These are phyloP conservation scores for Aspergillus floridensis DNA, from an alignment of 2,329 filamentous ascomycete genomes.

Conservation along the genomic window DNA sequence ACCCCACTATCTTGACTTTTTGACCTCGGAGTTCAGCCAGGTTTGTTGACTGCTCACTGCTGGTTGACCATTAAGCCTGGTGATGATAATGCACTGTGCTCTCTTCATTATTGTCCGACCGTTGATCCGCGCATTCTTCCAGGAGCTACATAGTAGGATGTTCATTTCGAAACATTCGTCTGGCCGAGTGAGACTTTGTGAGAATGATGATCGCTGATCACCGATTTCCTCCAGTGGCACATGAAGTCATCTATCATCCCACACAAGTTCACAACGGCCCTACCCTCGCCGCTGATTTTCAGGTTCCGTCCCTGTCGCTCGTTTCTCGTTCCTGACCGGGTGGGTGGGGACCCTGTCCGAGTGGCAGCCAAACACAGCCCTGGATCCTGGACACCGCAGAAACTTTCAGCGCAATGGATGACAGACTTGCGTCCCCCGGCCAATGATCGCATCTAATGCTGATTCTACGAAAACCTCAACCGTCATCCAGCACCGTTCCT, in stretches of 20 bases:
- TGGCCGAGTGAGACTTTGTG: background rate
- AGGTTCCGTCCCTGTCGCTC: conserved; percentile 12
- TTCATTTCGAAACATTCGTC: background rate
- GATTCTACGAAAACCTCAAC: background rate
- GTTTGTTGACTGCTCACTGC: background rate
- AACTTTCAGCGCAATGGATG: background rate
- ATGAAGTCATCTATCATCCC: conserved; percentile 18
- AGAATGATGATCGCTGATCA: background rate
- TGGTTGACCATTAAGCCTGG: background rate
- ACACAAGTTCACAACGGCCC: conserved; percentile 1
- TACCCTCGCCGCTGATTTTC: conserved; percentile 12
- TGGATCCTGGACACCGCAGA: background rate
- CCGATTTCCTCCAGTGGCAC: background rate
- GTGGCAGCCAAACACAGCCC: background rate
- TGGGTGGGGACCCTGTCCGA: conserved; percentile 2
- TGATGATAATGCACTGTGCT: background rate
- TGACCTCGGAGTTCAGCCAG: background rate
- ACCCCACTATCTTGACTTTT: background rate
- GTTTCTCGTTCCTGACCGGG: conserved; percentile 20
- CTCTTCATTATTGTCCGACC: background rate
- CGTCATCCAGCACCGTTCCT: background rate
- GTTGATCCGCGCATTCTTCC: background rate
- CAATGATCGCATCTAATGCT: background rate
- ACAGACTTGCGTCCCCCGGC: background rate
- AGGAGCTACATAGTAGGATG: background rate